Base-by-base conservation (phyloP, 768 basidiomycete genomes). In the Saitozyma podzolica region DNA sequence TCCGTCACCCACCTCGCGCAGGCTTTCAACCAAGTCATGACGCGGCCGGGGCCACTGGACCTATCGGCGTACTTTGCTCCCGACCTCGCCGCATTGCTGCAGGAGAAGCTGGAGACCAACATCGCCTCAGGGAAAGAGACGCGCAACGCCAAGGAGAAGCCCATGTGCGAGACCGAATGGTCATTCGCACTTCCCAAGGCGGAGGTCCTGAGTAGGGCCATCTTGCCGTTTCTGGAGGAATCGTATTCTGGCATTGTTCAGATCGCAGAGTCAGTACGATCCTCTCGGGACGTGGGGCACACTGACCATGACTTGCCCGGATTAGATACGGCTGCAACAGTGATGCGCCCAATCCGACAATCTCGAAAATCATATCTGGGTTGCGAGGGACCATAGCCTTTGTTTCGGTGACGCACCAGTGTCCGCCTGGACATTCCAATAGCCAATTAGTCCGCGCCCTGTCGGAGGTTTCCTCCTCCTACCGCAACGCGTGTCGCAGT, bases 401-500 rank as follows among this genome's bases (percentile, higher is more conserved):
- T 0, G 47, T 70, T 6, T 37, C 50, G 3, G 62, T 70, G 40
- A 66, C 63, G 13, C 68, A 70, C 52, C 62, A 66, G 20, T 70
- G 68, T 50, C 42, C 56, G 29, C 14, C 51, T 62, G 68, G 11
- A 40, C 50, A 9, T 45, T 70, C 3, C 68, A 67, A 55, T 51
- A 55, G 13, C 50, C 62, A 45, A 19, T 69, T 8, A 17, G 43
- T 0, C 48, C 48, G 13, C 40, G 61, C 9, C 39, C 61, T 17
- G 50, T 29, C 29, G 29, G 29, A 29, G 29, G 29, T 5, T 29
- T 5, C 29, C 29, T 29, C 40, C 17, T 66, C 68, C 7, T 70
- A 66, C 50, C 61, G 57, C n/a, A 66, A 59, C 14, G 50, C 58
- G 41, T 58, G 54, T 42, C 40, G 56, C 4, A 40, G 52, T 7